These are phyloP conservation scores for Cephaloascus albidus DNA, from an alignment of 805 yeast genomes.

Conservation along the genomic window DNA sequence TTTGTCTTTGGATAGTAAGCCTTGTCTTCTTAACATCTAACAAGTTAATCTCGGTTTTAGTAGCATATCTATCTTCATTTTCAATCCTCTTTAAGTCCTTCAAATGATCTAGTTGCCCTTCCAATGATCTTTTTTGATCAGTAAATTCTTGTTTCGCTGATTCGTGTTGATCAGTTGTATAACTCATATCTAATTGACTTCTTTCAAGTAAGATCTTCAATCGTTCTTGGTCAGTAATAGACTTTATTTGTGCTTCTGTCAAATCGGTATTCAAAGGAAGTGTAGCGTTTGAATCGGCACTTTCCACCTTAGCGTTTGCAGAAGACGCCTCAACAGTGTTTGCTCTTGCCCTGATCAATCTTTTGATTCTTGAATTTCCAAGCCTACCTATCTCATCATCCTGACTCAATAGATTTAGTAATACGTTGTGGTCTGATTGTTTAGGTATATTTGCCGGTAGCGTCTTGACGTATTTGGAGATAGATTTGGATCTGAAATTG, in stretches of 20 bases:
- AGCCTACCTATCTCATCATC: slow-evolving; percentile 17
- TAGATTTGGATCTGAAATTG: slow-evolving; percentile 29
- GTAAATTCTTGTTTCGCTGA: slow-evolving; percentile 22
- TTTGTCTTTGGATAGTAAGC: slow-evolving; percentile 21
- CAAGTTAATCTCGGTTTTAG: slow-evolving; percentile 29
- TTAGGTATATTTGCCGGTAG: slow-evolving; percentile 10
- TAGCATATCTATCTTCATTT: slow-evolving; percentile 26
- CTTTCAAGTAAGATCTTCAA: slow-evolving; percentile 29
- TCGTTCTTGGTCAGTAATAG: slow-evolving; percentile 29
- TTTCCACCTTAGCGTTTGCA: slow-evolving; percentile 3
- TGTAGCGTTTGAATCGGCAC: background rate
- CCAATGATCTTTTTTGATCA: slow-evolving; percentile 24
- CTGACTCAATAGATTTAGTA: slow-evolving; percentile 19
- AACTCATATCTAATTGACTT: slow-evolving; percentile 29
- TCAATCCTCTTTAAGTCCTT: slow-evolving; percentile 29
- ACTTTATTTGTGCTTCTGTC: background rate
- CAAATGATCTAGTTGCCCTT: slow-evolving; percentile 23
- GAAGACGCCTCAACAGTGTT: slow-evolving; percentile 19
- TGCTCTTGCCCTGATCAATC: slow-evolving; percentile 21
- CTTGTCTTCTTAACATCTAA: slow-evolving; percentile 30
- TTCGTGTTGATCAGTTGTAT: slow-evolving; percentile 19
- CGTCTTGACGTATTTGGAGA: slow-evolving; percentile 30
- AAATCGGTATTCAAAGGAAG: background rate
- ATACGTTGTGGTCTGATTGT: slow-evolving; percentile 27
- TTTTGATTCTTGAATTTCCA: slow-evolving; percentile 9